Evolutionary conservation across 768 basidiomycete species (phyloP), one percentile per base, ranked within the genome.

Genomic region (Termitomyces sp.): DNA sequence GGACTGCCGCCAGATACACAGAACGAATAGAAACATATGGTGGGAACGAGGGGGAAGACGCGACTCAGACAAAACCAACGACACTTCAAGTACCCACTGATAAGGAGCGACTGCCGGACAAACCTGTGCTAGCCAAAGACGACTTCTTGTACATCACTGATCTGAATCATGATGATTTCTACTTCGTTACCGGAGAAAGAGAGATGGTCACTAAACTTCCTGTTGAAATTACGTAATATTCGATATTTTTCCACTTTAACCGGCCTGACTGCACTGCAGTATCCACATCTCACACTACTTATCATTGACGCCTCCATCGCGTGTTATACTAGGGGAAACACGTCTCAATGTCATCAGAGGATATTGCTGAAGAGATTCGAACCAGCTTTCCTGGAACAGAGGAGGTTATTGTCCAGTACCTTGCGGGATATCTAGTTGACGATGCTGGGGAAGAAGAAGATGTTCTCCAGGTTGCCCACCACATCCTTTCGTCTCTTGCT

Each of bases 381-480:
- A 74, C 76, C 11, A 77, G 73, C 46, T 83, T 92, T 58, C 90
- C 90, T 0, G 91, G 85, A 9, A 88, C 91, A 1, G 93, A 95
- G 68, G 92, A 94, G 70, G 83, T 92, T 63, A 83, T 94, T 63
- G 87, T 94, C 4, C 89, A 93, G 62, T 95, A 94, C 70, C 82
- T 95, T 35, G 80, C 90, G n/a, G 92, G 92, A 44, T 92, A 92
- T 69, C 85, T 94, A 33, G 85, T 94, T 58, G 92, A 94, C 72
- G 92, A 95, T 71, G 91, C 91, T 12, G 89, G 89, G 44, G 91
- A 93, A 72, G 92, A 94, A 65, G 91, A 92, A 70, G 91, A 94
- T 69, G 86, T 93, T 33, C 81, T 95, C n/a, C 83, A 86, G 58
- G 80, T 94, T 44, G 84, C 90, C 24, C 83, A 85, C 39, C 79